Percentiles rank a stretch among this genome's conserved stretches.
These are phyloP conservation scores for Lophiotrema nucula DNA, from an alignment of 495 filamentous ascomycete species.

Conservation along the genomic window DNA sequence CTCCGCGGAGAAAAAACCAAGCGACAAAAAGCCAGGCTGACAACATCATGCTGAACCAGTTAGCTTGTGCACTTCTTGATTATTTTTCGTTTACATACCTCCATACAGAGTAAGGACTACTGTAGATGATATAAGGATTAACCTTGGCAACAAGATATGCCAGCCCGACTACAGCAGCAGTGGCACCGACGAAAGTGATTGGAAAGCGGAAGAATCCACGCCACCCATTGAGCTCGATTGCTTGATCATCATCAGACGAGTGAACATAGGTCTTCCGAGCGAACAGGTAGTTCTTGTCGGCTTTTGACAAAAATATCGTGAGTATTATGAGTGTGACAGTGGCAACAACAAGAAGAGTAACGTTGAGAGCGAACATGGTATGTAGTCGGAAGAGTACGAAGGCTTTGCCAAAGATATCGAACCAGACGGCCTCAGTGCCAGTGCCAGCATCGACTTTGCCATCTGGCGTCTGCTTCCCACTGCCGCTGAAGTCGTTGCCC, in stretches of 20 bases:
- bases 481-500: conserved; percentile 63
- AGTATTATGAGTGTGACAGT: conserved; percentile 69
- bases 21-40: conserved; percentile 74
- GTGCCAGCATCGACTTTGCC: conserved; percentile 64
- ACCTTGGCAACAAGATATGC: conserved; percentile 75
- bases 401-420: conserved; percentile 80
- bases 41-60: conserved; percentile 65
- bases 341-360: conserved; percentile 74
- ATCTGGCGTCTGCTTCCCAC: conserved; percentile 50
- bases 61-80: too few species aligned
- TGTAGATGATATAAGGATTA: conserved; percentile 86
- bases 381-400: conserved; percentile 78
- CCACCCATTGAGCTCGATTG: conserved; percentile 68
- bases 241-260: conserved; percentile 57
- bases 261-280: conserved; percentile 58
- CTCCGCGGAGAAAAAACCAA: conserved; percentile 82
- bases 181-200: conserved; percentile 68
- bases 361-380: conserved; percentile 82
- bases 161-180: conserved; percentile 65
- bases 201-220: conserved; percentile 83
- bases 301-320: conserved; percentile 62
- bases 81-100: conserved; percentile 31
- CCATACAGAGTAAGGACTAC: conserved; percentile 73
- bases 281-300: conserved; percentile 82
- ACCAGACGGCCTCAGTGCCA: conserved; percentile 81